Conservation (phyloP, 805 yeast genomes). For the Wickerhamomyces rabaulensis region DNA sequence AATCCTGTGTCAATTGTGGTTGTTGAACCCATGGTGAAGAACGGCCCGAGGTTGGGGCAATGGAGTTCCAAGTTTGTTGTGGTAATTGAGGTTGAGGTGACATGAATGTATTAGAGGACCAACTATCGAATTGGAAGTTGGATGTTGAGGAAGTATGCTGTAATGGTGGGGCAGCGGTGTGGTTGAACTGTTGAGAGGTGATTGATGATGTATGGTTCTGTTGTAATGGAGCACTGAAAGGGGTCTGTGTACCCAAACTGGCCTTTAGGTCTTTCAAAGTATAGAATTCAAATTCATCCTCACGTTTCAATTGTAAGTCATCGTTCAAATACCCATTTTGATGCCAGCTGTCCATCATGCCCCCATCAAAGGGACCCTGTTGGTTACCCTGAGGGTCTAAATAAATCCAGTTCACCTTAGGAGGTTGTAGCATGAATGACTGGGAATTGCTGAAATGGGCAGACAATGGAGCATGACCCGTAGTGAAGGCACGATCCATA, state of each 20-base stretch:
- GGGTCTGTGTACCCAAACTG: slow-evolving; percentile 54
- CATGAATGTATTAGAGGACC: background rate
- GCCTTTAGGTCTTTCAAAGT: slow-evolving; percentile 51
- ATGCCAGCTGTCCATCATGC: slow-evolving; percentile 76
- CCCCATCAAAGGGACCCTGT: slow-evolving; percentile 80
- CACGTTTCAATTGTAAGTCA: slow-evolving; percentile 53
- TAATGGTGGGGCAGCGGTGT: background rate
- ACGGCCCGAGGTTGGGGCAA: slow-evolving; percentile 10
- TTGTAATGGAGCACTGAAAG: slow-evolving; percentile 56
- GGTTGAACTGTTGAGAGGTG: background rate
- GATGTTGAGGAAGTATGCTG: background rate
- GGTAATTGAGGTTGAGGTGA: slow-evolving; percentile 4
- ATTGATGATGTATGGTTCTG: background rate
- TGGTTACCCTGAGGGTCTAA: slow-evolving; percentile 62
- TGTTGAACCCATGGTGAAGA: slow-evolving; percentile 19
- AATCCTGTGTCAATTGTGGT: background rate
- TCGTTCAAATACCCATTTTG: slow-evolving; percentile 50
- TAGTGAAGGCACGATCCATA: background rate
- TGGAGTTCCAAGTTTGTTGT: slow-evolving; percentile 12
- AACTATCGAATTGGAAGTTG: background rate
- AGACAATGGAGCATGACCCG: slow-evolving; percentile 1
- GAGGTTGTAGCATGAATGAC: slow-evolving; percentile 28
- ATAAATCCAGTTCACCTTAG: slow-evolving; percentile 60
- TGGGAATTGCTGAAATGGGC: slow-evolving; percentile 6
- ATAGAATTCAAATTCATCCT: slow-evolving; percentile 44